Conservation (phyloP, 2,329 filamentous ascomycete genomes). For the Colletotrichum lini region DNA sequence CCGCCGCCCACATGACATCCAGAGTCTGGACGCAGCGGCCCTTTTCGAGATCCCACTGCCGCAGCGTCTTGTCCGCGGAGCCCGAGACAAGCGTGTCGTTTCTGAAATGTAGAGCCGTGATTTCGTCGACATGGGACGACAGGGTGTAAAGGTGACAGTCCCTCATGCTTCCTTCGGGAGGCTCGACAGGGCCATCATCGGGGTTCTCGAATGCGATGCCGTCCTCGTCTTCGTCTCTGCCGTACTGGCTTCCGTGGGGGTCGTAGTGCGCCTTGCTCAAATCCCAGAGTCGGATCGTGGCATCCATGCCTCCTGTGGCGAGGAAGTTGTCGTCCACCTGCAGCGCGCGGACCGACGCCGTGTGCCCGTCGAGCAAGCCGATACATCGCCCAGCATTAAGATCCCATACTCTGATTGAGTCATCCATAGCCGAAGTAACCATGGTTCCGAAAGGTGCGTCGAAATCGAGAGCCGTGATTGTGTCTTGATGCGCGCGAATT, state of each 20-base stretch:
- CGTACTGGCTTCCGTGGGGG: slow-evolving; percentile 74
- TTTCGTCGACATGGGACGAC: slow-evolving; percentile 91
- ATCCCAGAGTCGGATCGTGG: slow-evolving; percentile 95
- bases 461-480: slow-evolving; percentile 92
- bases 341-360: slow-evolving; percentile 91
- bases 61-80: slow-evolving; percentile 95
- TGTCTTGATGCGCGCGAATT: slow-evolving; percentile 89
- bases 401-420: slow-evolving; percentile 97
- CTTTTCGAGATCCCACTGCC: slow-evolving; percentile 97
- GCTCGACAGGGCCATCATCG: slow-evolving; percentile 77
- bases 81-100: slow-evolving; percentile 94
- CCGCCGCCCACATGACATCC: slow-evolving; percentile 97
- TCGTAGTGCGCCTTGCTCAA: slow-evolving; percentile 89
- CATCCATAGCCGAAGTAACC: slow-evolving; percentile 92
- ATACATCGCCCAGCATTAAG: slow-evolving; percentile 94
- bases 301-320: slow-evolving; percentile 94
- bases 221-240: slow-evolving; percentile 72
- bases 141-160: slow-evolving; percentile 93
- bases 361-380: slow-evolving; percentile 91
- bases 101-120: slow-evolving; percentile 93
- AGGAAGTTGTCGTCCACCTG: slow-evolving; percentile 97
- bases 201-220: slow-evolving; percentile 81
- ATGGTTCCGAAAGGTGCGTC: slow-evolving; percentile 97
- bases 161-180: slow-evolving; percentile 84
- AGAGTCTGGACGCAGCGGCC: slow-evolving; percentile 98